Conservation (phyloP, 306 rosid species). For the Astragalus membranaceus region DNA sequence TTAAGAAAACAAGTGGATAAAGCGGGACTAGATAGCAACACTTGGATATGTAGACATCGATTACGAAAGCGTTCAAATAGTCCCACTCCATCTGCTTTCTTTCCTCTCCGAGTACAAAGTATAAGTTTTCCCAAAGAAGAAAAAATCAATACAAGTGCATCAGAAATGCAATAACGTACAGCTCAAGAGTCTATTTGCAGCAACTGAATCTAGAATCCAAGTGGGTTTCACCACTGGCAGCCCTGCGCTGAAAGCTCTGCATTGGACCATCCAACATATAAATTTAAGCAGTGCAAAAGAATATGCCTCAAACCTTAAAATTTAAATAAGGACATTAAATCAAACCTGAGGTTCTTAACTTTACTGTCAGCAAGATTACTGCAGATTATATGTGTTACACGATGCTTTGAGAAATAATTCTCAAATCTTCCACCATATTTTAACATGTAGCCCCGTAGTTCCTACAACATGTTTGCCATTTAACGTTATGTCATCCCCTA, state of each 20-base stretch:
- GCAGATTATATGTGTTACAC: conserved; percentile 86
- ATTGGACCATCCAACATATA: conserved; percentile 19
- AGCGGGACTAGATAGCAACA: background rate
- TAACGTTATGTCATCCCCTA: background rate
- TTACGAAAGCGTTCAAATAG: conserved; percentile 14
- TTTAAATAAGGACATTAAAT: background rate
- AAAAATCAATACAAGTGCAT: background rate
- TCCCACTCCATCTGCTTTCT: conserved; percentile 1
- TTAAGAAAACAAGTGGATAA: background rate
- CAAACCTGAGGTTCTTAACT: conserved; percentile 71
- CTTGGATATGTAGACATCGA: background rate
- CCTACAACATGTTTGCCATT: conserved; percentile 42
- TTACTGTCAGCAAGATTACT: conserved; percentile 75
- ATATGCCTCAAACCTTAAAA: background rate
- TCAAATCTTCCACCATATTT: conserved; percentile 77
- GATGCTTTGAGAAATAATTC: conserved; percentile 78
- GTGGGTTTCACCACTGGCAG: conserved; percentile 87
- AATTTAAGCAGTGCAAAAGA: background rate
- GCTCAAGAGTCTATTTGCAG: conserved; percentile 68
- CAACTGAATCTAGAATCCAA: conserved; percentile 85
- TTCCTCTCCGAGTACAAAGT: background rate
- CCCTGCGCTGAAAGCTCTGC: conserved; percentile 84
- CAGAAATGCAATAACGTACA: conserved; percentile 46
- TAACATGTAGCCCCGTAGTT: conserved; percentile 73
- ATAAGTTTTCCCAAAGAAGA: background rate